phyloP scores from a whole-genome alignment of 2,329 filamentous ascomycete species.

The Plectosphaerella plurivora region DNA sequence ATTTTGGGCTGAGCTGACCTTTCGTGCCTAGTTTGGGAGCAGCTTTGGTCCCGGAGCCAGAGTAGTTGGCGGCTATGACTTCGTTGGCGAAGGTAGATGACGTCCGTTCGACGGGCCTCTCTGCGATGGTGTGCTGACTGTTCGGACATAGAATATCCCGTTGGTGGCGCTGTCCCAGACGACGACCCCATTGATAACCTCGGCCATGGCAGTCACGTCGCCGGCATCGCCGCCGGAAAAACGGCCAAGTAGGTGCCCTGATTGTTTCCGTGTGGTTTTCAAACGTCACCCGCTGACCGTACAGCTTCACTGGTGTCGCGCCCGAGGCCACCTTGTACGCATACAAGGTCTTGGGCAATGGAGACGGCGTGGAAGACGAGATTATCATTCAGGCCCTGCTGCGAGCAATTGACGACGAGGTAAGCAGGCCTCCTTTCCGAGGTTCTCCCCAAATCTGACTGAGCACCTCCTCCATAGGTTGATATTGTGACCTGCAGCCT shows the following conservation, averaged over 20 bases:
- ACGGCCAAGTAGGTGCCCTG: conserved; percentile 1
- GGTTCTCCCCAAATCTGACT: background rate
- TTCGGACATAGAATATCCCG: no score
- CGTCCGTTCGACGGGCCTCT: no score
- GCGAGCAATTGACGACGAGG: conserved; percentile 21
- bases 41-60: conserved; percentile 8
- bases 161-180: conserved; percentile 6
- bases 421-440: background rate
- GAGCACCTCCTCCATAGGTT: conserved; percentile 2
- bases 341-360: conserved; percentile 24
- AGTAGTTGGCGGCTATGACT: conserved; percentile 9
- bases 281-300: no score
- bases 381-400: conserved; percentile 24
- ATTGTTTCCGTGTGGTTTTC: no score
- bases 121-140: no score
- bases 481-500: conserved; percentile 28
- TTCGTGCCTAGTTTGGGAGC: conserved; percentile 5
- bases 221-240: conserved; percentile 20
- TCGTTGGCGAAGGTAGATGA: conserved; percentile 17
- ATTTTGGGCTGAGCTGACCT: background rate
- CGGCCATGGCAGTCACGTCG: conserved; percentile 31
- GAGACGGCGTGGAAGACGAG: conserved; percentile 16
- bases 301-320: conserved; percentile 16
- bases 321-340: conserved; percentile 20
- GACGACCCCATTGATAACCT: conserved; percentile 27